Conservation (phyloP, 1,139 yeast species). For the Debaryomyces robertsiae region DNA sequence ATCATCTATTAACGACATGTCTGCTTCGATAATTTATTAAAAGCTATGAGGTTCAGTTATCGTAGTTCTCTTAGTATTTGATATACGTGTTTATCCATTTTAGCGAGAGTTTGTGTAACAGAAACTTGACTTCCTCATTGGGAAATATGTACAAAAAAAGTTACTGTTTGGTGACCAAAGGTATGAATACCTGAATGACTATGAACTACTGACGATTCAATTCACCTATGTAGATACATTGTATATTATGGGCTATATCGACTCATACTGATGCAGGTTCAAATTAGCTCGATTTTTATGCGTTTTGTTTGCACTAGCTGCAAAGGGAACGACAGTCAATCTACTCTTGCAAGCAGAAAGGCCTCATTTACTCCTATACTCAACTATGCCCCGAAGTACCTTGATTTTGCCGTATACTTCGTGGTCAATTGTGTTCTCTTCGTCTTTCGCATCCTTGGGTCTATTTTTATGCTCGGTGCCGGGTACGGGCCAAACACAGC, state of each 20-base stretch:
- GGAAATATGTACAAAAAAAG: conserved; percentile 12
- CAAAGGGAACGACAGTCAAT: no score
- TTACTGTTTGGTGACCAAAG: no score
- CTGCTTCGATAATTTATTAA: background rate
- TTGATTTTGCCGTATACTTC: conserved; percentile 61
- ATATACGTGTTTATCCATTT: conserved; percentile 11
- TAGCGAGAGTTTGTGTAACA: conserved; percentile 4
- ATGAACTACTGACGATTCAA: no score
- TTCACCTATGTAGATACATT: no score
- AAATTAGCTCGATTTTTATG: no score
- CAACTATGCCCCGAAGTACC: conserved; percentile 63
- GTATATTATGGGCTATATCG: no score
- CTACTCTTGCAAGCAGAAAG: background rate
- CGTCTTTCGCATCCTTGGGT: conserved; percentile 50
- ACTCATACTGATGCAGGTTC: no score
- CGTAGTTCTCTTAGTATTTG: background rate
- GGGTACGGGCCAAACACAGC: conserved; percentile 54
- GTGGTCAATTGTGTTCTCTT: conserved; percentile 50
- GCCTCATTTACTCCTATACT: conserved; percentile 30
- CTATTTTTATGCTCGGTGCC: conserved; percentile 52
- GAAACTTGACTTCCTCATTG: conserved; percentile 17
- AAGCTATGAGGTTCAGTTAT: background rate
- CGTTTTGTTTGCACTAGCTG: no score
- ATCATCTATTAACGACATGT: conserved; percentile 23
- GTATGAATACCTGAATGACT: no score